Percentiles rank a stretch among this genome's conserved stretches.
Evolutionary conservation across 2,329 filamentous ascomycete genomes (phyloP).

Genomic region (Pestalotiopsis sp.): DNA sequence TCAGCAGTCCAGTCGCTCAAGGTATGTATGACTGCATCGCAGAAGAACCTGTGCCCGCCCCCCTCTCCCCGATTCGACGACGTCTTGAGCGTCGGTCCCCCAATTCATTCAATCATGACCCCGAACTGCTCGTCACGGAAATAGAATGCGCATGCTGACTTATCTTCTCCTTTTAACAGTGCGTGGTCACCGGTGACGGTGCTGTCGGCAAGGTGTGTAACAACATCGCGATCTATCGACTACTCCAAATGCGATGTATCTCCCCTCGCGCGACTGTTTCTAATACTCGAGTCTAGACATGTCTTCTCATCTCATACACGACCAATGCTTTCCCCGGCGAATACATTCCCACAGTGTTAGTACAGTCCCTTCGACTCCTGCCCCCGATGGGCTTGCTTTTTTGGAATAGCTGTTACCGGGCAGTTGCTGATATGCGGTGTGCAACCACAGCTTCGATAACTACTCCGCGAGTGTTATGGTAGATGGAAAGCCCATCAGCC

Average conservation of each 20-base stretch:
- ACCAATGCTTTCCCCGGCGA: constrained; percentile 99
- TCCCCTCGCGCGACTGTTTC: constrained; percentile 20
- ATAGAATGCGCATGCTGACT: constrained; percentile 31
- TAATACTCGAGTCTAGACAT: constrained; percentile 68
- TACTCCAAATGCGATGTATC: constrained; percentile 17
- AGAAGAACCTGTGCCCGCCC: neutral
- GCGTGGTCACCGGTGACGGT: constrained; percentile 98
- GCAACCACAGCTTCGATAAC: constrained; percentile 80
- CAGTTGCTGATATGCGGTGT: constrained; percentile 12
- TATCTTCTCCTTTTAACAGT: constrained; percentile 55
- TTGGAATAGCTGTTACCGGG: neutral
- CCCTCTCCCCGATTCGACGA: constrained; percentile 9
- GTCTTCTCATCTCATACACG: constrained; percentile 97
- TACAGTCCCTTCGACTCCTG: constrained; percentile 22
- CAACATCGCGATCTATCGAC: neutral
- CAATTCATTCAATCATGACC: constrained; percentile 10
- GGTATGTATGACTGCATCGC: constrained; percentile 54
- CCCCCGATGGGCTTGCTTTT: neutral
- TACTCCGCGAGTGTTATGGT: constrained; percentile 99
- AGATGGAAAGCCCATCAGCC: constrained; percentile 94
- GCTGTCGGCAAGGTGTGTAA: constrained; percentile 90
- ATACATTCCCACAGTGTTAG: constrained; percentile 97
- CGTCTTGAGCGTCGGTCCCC: constrained; percentile 8
- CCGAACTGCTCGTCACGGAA: neutral
- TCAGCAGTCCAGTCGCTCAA: constrained; percentile 89